Percentiles rank a stretch among this genome's conserved stretches.
Evolutionary conservation across 2,329 filamentous ascomycete species (phyloP).

Genomic region (Xylariaceae sp.): DNA sequence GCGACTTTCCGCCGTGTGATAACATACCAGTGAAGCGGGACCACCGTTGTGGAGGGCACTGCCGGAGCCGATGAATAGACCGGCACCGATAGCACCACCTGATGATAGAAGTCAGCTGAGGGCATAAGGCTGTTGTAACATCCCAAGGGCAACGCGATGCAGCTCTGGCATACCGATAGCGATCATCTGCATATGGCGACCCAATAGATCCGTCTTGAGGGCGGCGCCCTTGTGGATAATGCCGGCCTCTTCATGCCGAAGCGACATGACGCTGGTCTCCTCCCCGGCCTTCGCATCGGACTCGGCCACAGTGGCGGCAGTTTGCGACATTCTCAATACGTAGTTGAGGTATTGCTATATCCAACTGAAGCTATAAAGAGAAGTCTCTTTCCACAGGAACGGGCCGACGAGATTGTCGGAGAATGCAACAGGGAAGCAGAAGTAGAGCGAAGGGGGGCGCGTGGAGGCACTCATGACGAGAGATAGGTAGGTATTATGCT

Average conservation of each 20-base stretch:
- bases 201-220: constrained; percentile 34
- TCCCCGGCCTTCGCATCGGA: constrained; percentile 26
- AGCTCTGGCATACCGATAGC: constrained; percentile 35
- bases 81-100: constrained; percentile 45
- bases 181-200: constrained; percentile 44
- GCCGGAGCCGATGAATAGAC: constrained; percentile 66
- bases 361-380: not conserved
- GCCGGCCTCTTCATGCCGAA: constrained; percentile 33
- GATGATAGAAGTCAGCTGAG: constrained; percentile 1
- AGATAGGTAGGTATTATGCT: not conserved
- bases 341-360: not conserved
- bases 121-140: not conserved
- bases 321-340: not conserved
- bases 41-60: constrained; percentile 55
- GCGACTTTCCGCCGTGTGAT: not conserved
- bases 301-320: constrained; percentile 21
- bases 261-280: constrained; percentile 12
- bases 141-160: not conserved
- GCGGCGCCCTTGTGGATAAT: constrained; percentile 31
- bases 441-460: not conserved
- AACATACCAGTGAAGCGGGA: constrained; percentile 41
- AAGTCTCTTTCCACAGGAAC: not conserved
- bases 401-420: not conserved
- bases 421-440: not conserved
- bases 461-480: not conserved